These are phyloP conservation scores for Cyclotella distinguenda DNA, from an alignment of 108 stramenopile species.

Conservation along the genomic window DNA sequence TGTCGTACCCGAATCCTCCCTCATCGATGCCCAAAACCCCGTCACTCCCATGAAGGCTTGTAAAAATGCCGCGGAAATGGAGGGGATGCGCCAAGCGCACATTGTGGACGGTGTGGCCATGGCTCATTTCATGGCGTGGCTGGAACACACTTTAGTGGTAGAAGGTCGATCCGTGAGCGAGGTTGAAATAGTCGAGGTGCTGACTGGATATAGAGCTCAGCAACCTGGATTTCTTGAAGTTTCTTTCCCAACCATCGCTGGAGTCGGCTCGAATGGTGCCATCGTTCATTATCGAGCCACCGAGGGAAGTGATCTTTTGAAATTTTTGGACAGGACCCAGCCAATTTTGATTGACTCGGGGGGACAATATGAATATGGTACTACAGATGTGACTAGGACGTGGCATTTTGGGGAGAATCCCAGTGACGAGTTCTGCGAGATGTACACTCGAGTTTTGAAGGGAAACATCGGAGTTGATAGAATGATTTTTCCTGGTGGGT, in stretches of 20 bases:
- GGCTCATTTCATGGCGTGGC: conserved; percentile 89
- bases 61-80: conserved; percentile 91
- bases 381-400: conserved; percentile 97
- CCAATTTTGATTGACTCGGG: conserved; percentile 92
- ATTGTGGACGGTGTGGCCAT: conserved; percentile 95
- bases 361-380: conserved; percentile 91
- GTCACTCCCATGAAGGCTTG: conserved; percentile 91
- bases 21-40: conserved; percentile 76
- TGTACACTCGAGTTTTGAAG: conserved; percentile 93
- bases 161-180: conserved; percentile 79
- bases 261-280: conserved; percentile 93
- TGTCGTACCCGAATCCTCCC: conserved; percentile 56
- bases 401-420: conserved; percentile 90
- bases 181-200: conserved; percentile 84
- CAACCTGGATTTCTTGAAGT: conserved; percentile 80
- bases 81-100: conserved; percentile 91
- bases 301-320: conserved; percentile 59
- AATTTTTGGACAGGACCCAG: conserved; percentile 63
- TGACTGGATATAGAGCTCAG: conserved; percentile 75
- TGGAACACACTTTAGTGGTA: conserved; percentile 65
- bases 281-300: conserved; percentile 94
- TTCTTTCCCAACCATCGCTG: conserved; percentile 95
- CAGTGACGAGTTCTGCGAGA: conserved; percentile 69
- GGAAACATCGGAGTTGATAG: conserved; percentile 92
- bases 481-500: conserved; percentile 83